phyloP scores from a whole-genome alignment of 371 early-diverging fungal species.

The Mortierella sp. region DNA sequence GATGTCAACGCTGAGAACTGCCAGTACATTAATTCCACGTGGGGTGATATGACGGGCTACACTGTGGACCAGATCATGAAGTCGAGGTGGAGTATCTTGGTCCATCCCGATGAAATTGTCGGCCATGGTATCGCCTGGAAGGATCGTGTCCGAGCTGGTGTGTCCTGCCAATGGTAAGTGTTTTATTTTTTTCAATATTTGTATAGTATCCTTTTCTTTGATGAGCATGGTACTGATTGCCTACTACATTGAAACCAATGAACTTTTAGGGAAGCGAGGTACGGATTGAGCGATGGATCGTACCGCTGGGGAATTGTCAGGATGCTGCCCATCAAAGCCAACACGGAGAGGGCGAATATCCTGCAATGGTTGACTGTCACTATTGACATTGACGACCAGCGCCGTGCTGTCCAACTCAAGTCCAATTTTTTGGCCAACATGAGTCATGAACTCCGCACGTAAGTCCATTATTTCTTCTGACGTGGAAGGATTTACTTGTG shows the following conservation, averaged over 20 bases:
- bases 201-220: too few relatives aligned
- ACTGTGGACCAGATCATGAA: slow-evolving; percentile 32
- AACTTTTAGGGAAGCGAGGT: slow-evolving; percentile 40
- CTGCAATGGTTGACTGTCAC: slow-evolving; percentile 54
- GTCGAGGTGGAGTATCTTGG: slow-evolving; percentile 20
- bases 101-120: slow-evolving; percentile 34
- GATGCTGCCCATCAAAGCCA: slow-evolving; percentile 43
- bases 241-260: too few relatives aligned
- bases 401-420: slow-evolving; percentile 49
- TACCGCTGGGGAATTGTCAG: slow-evolving; percentile 49
- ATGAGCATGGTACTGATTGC: not conserved
- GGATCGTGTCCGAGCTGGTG: slow-evolving; percentile 39
- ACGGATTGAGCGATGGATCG: slow-evolving; percentile 38
- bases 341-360: slow-evolving; percentile 27
- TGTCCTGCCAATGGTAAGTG: slow-evolving; percentile 45
- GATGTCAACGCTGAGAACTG: slow-evolving; percentile 41
- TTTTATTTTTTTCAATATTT: not conserved
- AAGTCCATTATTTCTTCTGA: not conserved
- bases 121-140: slow-evolving; percentile 26
- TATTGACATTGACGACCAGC: slow-evolving; percentile 55
- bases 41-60: slow-evolving; percentile 52
- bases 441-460: slow-evolving; percentile 60
- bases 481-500: too few relatives aligned
- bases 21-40: slow-evolving; percentile 45
- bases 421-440: slow-evolving; percentile 73